Base-by-base conservation (phyloP, 768 basidiomycete species). In the Serendipita sp. region DNA sequence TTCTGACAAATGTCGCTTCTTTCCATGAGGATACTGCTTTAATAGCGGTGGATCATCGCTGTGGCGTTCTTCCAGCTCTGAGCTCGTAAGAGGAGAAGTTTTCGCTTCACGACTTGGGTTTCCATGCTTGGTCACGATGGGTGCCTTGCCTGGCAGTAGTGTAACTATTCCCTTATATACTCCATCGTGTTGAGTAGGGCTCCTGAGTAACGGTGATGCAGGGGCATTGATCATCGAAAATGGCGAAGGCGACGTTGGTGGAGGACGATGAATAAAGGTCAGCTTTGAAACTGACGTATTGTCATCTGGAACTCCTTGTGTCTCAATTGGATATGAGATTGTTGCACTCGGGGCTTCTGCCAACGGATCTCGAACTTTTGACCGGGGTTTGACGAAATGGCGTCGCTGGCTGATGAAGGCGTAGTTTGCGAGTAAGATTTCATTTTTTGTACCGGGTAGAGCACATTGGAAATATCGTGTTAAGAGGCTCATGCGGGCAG, bases 191-290 rank as follows among this genome's bases (percentile, higher is more conserved):
- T 4, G 62, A 24, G 65, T 13, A 3, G 74, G 69, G 14, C 79
- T 73, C 0, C 75, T 75, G 16, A 91, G 78, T 3, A 91, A 76
- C 0, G 90, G 86, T 0, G 89, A 92, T 3, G 79, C 72, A 9
- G 89, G 89, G 7, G 78, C 75, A 3, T 81, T 82, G 3, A 82
- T 84, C 63, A 83, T 79, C 20, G 89, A 92, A 64, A 77, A 75
- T 2, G 88, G 88, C 17, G 88, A 78, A 7, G 86, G 85, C 9
- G 83, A 80, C 9, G 85, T 82, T 0, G 89, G 86, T 0, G 89
- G 90, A n/a, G 86, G 86, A 44, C 90, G 83, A 70, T 88, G 87
- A 63, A 91, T 83, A 71, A 91, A 91, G 0, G 87, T 87, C 62
- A 90, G 62, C 22, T 65, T 64, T 24, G 22, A n/a, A 24, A 4